Base-by-base conservation (phyloP, 2,329 filamentous ascomycete species). In the Zarea fungicola region DNA sequence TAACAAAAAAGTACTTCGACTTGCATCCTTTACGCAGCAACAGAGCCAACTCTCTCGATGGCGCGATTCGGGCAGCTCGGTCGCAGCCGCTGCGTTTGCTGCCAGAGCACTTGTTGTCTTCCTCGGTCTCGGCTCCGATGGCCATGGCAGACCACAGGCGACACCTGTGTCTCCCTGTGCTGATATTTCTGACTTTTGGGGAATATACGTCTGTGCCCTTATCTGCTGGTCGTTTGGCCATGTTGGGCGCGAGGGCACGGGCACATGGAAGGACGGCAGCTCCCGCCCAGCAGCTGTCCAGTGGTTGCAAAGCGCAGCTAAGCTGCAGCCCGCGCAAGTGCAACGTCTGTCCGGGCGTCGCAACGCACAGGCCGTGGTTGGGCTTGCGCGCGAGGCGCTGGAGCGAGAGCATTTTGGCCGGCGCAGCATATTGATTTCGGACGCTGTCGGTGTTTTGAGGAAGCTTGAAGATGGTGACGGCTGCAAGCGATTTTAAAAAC, bases 141-240 rank as follows among this genome's bases (percentile, higher is more conserved):
- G 32, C 4, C 32, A 26, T 19, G 28, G 39, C 3, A 36, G 5
- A 6, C 22, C 3, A 19, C 41, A 13, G 43, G 48, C 22, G 10
- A 55, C 37, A 46, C 50, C 56, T 23, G 54, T 50, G 21, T 54
- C 55, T 14, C 40, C 52, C 11, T 60, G 64, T 49, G 58, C 53
- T 16, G 69, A 73, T 45, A 65, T 80, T 35, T 73, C 71, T 2
- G 70, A 77, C 53, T 78, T 76, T 56, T 80, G 77, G 77, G 72
- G 66, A 26, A 57, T 81, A 42, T 81, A 82, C 56, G 73, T 77
- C 7, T 80, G 77, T 53, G 67, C 76, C 7, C 67, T 83, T 42
- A 76, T 83, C 54, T 80, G 75, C 64, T 83, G 80, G 80, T 77
- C 78, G 1, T 77, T 75, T 54, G 70, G 72, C 3, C 66, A 76